Base-by-base conservation (phyloP, 2,329 filamentous ascomycete genomes). In the Aspergillus niger region DNA sequence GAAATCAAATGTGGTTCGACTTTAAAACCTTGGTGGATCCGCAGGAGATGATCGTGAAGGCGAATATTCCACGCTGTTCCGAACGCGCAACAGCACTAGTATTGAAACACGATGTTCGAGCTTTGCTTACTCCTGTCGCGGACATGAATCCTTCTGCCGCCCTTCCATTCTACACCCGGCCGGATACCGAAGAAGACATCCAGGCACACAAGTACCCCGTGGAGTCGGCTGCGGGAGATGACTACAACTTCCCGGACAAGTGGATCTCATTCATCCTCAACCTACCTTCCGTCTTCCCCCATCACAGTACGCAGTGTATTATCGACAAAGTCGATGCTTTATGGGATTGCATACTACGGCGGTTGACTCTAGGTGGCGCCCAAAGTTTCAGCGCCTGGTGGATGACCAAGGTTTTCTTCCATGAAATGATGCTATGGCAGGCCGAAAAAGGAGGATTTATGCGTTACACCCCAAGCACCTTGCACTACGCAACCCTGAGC, bases 1-100 rank as follows among this genome's bases (percentile, higher is more conserved):
- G 95, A 57, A 92, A 95, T 66, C 90, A 95, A 71, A 98, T 99
- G 95, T 97, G 95, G 81, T 82, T 89, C 54, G 95, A 99, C 72
- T 97, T 93, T 56, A 74, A 73, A 57, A 72, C 72, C 2, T 67
- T 78, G 44, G 72, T 79, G 15, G 71, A 77, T 51, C 76, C 74
- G 1, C 73, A 72, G 57, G 77, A 76, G 44, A 76, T 76, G 74
- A 75, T 77, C 36, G 64, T 65, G n/a, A 76, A 71, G 61, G 76
- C 77, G 47, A 77, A 78, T 39, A 76, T 79, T 41, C 77, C 77
- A 1, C 68, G 64, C 13, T 79, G 76, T 48, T 76, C 75, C 2
- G 72, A 76, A 56, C 64, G 58, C 30, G 70, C 72, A 11, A 69
- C 72, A 1, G 71, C 75, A 53, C 72, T 74, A 56, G 77, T 81